These are phyloP conservation scores for Rhizopus delemar DNA, from an alignment of 371 early-diverging fungal species.

Conservation along the genomic window DNA sequence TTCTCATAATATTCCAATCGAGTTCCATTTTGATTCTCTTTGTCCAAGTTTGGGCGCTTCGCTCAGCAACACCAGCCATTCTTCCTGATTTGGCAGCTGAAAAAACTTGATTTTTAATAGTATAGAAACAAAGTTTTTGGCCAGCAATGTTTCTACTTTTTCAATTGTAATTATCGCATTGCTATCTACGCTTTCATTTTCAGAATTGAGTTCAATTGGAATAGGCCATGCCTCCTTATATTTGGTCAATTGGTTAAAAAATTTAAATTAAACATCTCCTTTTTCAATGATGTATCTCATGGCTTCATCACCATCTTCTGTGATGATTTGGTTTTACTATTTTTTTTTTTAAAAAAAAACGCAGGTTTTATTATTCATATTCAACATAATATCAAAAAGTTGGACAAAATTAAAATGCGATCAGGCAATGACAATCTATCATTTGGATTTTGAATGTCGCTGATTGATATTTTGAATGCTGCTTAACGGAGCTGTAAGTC, in stretches of 20 bases:
- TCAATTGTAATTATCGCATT: background rate
- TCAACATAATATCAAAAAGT: too few relatives aligned
- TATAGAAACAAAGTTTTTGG: slow-evolving; percentile 11
- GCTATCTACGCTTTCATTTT: slow-evolving; percentile 6
- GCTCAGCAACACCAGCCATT: background rate
- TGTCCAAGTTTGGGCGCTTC: slow-evolving; percentile 1
- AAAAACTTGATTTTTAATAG: slow-evolving; percentile 5
- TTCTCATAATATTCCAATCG: slow-evolving; percentile 15
- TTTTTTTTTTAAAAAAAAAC: too few relatives aligned
- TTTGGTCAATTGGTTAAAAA: slow-evolving; percentile 2
- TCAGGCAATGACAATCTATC: too few relatives aligned
- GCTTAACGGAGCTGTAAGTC: too few relatives aligned
- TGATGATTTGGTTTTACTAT: too few relatives aligned
- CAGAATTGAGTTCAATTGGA: slow-evolving; percentile 1
- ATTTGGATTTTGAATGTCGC: too few relatives aligned
- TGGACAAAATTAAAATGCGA: too few relatives aligned
- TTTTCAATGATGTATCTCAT: background rate
- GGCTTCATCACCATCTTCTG: slow-evolving; percentile 10
- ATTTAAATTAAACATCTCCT: background rate
- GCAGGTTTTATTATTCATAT: too few relatives aligned
- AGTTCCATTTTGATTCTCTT: slow-evolving; percentile 4
- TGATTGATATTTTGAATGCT: too few relatives aligned
- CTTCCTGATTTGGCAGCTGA: slow-evolving; percentile 6
- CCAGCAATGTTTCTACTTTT: slow-evolving; percentile 4
- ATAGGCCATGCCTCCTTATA: background rate